These are phyloP conservation scores for Phaseolus coccineus DNA, from an alignment of 331 rosid genomes.

Conservation along the genomic window DNA sequence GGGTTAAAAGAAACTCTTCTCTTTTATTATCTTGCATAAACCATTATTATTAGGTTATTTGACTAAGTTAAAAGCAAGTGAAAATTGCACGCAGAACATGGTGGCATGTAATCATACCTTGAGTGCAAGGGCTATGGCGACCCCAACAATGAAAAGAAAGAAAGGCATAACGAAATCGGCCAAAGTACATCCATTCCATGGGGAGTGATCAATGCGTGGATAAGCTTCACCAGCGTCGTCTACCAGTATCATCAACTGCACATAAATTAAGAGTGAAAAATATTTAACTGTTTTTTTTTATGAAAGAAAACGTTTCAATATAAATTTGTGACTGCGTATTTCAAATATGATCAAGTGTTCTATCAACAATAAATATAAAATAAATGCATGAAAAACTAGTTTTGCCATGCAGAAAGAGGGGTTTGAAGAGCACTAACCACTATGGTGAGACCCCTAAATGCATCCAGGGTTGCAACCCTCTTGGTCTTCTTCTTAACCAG, in stretches of 20 bases:
- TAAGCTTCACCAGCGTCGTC: constrained; percentile 88
- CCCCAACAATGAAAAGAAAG: constrained; percentile 97
- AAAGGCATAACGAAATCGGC: constrained; percentile 96
- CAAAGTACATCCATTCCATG: constrained; percentile 92
- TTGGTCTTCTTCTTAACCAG: constrained; percentile 61
- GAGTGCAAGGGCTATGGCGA: constrained; percentile 86
- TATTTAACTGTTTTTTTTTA: neutral
- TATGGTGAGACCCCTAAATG: constrained; percentile 91
- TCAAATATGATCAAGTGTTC: neutral
- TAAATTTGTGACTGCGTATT: neutral
- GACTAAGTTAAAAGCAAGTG: too few species aligned
- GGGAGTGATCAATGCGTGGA: constrained; percentile 86
- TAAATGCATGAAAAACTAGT: neutral
- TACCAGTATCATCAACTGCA: constrained; percentile 82
- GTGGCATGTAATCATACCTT: constrained; percentile 51
- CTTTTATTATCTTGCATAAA: too few species aligned
- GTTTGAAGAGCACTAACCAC: constrained; percentile 56
- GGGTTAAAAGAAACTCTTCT: too few species aligned
- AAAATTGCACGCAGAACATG: neutral
- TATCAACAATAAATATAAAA: neutral
- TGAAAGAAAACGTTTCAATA: too few species aligned
- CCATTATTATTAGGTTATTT: too few species aligned
- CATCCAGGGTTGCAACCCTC: constrained; percentile 88
- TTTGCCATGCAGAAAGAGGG: neutral
- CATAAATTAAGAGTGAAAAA: neutral